Percentiles rank a stretch among this genome's conserved stretches.
phyloP scores from a whole-genome alignment of 129 eudicot species.

The Arctium minus region DNA sequence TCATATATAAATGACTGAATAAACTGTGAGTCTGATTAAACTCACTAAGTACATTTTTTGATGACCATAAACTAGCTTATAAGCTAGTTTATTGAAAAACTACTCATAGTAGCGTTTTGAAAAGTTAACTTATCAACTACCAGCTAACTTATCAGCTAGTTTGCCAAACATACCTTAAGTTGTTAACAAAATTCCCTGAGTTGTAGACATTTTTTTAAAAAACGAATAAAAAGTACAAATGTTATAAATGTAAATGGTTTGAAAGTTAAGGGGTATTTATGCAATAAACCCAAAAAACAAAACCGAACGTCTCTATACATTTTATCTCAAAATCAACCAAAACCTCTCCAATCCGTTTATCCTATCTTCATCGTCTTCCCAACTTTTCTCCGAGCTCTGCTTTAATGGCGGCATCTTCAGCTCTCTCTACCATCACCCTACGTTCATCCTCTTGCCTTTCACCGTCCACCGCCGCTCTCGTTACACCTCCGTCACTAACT shows the following conservation, averaged over 20 bases:
- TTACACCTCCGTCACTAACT: conserved; percentile 15
- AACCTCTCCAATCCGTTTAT: conserved; percentile 35
- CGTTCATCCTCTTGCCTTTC: conserved; percentile 36
- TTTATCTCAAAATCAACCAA: conserved; percentile 2
- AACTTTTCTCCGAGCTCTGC: neutral
- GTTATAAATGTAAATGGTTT: neutral
- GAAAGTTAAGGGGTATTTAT: neutral
- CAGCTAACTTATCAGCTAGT: too few species aligned
- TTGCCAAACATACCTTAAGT: too few species aligned
- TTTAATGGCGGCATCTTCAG: conserved; percentile 60
- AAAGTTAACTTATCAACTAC: too few species aligned
- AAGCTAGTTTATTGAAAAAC: too few species aligned
- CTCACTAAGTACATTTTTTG: too few species aligned
- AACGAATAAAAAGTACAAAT: too few species aligned
- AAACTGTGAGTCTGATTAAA: too few species aligned
- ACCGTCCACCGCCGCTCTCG: conserved; percentile 17
- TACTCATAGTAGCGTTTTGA: too few species aligned
- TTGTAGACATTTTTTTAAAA: too few species aligned
- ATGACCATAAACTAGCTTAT: too few species aligned
- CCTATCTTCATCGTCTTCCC: conserved; percentile 24
- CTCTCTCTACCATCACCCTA: conserved; percentile 46
- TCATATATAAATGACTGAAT: too few species aligned
- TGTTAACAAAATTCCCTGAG: too few species aligned
- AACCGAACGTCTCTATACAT: neutral
- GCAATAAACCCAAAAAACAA: neutral